Evolutionary conservation across 352 stramenopile species (phyloP).

Genomic region (Phytophthora lateralis): DNA sequence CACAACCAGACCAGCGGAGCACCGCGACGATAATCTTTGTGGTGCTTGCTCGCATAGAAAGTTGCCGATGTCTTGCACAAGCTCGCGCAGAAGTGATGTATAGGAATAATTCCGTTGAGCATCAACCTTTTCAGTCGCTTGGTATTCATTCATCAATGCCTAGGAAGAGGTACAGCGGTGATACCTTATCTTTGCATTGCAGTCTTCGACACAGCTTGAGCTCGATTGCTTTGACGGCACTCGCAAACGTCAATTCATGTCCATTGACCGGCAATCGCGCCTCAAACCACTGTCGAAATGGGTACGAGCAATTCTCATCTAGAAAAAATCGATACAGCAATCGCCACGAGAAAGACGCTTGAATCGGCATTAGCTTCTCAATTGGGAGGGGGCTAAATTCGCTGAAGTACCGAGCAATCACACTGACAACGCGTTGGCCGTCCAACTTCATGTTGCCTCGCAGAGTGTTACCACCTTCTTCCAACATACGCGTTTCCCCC

Average conservation of each 20-base stretch:
- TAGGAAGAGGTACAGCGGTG: slow-evolving; percentile 36
- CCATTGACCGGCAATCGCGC: slow-evolving; percentile 16
- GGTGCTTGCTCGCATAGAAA: slow-evolving; percentile 3
- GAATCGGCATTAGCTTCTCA: slow-evolving; percentile 31
- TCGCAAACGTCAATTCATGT: background rate
- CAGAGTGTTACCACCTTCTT: no score
- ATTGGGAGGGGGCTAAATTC: no score
- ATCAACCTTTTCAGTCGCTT: slow-evolving; percentile 29
- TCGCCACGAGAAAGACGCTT: slow-evolving; percentile 41
- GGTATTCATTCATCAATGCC: slow-evolving; percentile 42
- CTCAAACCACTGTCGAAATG: slow-evolving; percentile 19
- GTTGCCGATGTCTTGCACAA: slow-evolving; percentile 4
- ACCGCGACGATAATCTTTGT: background rate
- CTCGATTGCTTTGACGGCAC: slow-evolving; percentile 14
- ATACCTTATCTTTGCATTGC: background rate
- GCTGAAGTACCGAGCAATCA: no score
- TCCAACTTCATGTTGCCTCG: no score
- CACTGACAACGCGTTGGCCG: no score
- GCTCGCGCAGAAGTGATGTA: slow-evolving; percentile 8
- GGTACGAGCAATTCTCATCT: slow-evolving; percentile 26
- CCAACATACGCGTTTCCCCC: no score
- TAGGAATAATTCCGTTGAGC: background rate
- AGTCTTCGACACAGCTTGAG: slow-evolving; percentile 11
- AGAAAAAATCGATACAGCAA: slow-evolving; percentile 40
- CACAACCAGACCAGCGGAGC: slow-evolving; percentile 7